Evolutionary conservation across 768 basidiomycete species (phyloP), one percentile per base, ranked within the genome.

Genomic region (Lentinula detonsa): DNA sequence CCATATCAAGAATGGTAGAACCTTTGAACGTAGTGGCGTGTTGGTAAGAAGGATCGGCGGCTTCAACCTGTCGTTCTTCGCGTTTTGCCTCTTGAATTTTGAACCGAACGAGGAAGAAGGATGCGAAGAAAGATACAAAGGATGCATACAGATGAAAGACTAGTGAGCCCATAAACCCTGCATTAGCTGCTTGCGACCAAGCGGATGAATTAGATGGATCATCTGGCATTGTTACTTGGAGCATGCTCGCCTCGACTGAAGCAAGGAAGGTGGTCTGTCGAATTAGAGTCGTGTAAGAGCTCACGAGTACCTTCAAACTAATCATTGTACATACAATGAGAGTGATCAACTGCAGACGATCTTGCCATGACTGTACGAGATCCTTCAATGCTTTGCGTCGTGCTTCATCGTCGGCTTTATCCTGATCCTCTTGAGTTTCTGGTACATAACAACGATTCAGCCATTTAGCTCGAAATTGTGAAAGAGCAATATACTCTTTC

Each of bases 241-340:
- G 71, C 68, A 85, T 71, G 23, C 78, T 80, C 0, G 82, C 79
- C 67, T 85, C 84, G 18, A 77, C 81, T 0, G 84, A 79, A 1
- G 84, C 85, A 59, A 86, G 85, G 68, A 86, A 86, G 0, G 84
- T 86, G 0, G 84, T 83, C 84, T 86, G 61, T 15, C 10, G 18
- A 34, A 49, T 31, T 23, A 45, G 15, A 61, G 61, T 43, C 9
- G 6, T 15, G 56, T 16, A 43, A 59, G 51, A 62, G 54, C 16
- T 11, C 16, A 13, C 59, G 16, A 13, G 23, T 33, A 31, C 45
- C 18, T 21, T 8, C 0, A 23, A 18, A 7, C n/a, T 48, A 9
- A 23, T 7, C 6, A 18, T 21, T 48, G 21, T 21, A 72, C 82
- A 66, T 50, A 84, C 85, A 55, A 85, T 83, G 37, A 86, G 77